A percentile compares a stretch with the other conserved stretches of the same genome.
Evolutionary conservation across 768 basidiomycete genomes (phyloP).

Genomic region (Hortiboletus flavorubellus): DNA sequence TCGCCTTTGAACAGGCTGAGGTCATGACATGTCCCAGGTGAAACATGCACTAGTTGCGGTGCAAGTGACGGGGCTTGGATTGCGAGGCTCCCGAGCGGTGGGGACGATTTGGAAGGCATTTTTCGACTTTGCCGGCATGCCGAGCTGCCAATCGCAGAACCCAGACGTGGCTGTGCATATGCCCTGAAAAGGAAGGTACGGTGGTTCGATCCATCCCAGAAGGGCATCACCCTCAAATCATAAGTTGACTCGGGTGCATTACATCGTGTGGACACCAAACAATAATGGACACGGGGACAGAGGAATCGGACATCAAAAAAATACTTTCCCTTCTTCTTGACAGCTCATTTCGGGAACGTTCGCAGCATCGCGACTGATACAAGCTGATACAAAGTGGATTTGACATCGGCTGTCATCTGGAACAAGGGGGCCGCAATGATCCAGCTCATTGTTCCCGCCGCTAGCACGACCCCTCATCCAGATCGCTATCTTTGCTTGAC

Average conservation of each 20-base stretch:
- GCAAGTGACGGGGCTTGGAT: constrained; percentile 59
- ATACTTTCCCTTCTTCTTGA: constrained; percentile 7
- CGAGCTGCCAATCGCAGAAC: constrained; percentile 26
- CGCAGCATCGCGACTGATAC: constrained; percentile 11
- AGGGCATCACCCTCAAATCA: not conserved
- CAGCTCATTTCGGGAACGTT: constrained; percentile 24
- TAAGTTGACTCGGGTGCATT: not conserved
- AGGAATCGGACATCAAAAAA: not conserved
- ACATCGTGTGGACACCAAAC: too few relatives aligned
- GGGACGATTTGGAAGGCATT: constrained; percentile 44
- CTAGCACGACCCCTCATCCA: constrained; percentile 2
- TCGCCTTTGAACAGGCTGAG: constrained; percentile 72
- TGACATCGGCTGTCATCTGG: constrained; percentile 26
- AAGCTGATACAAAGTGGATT: constrained; percentile 13
- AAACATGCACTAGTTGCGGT: constrained; percentile 67
- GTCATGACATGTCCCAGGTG: constrained; percentile 69
- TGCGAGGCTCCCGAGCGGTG: constrained; percentile 62
- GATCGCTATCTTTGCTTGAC: constrained; percentile 17
- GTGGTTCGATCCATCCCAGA: constrained; percentile 14
- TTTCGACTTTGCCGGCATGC: constrained; percentile 25
- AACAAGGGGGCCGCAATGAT: constrained; percentile 11
- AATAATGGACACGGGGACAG: not conserved
- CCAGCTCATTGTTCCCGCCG: constrained; percentile 27
- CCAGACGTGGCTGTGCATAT: constrained; percentile 13
- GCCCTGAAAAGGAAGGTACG: constrained; percentile 32